A percentile compares a stretch with the other conserved stretches of the same genome.
Evolutionary conservation across 148 eudicot genomes (phyloP).

Genomic region (Arctostaphylos glauca): DNA sequence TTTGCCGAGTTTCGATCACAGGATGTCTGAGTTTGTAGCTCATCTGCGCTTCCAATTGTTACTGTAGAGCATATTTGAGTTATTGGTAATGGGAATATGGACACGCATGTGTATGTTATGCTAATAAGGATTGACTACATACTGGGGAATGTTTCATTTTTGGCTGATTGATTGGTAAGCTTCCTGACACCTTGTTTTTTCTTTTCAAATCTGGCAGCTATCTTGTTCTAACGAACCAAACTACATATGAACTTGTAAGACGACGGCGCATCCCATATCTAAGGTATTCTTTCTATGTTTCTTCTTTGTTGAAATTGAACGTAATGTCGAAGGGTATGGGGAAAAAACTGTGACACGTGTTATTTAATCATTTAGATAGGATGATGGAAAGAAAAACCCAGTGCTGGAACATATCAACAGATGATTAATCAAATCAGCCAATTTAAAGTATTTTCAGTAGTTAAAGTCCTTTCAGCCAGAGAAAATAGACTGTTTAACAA

Average conservation of each 20-base stretch:
- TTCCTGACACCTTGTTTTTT: background rate
- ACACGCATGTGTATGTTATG: background rate
- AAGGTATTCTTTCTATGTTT: slow-evolving; percentile 42
- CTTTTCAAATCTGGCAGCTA: slow-evolving; percentile 42
- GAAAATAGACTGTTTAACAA: background rate
- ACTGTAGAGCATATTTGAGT: background rate
- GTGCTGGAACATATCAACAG: background rate
- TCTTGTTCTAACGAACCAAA: slow-evolving; percentile 82
- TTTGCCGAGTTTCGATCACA: too few relatives aligned
- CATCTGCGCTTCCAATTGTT: background rate
- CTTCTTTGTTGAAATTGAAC: background rate
- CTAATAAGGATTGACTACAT: background rate
- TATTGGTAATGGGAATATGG: too few relatives aligned
- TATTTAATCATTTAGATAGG: background rate
- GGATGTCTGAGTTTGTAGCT: too few relatives aligned
- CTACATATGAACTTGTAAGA: slow-evolving; percentile 90
- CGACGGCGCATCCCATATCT: slow-evolving; percentile 75
- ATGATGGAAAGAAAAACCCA: background rate
- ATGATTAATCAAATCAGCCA: background rate
- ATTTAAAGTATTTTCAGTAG: background rate
- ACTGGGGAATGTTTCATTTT: slow-evolving; percentile 6
- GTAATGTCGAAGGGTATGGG: background rate
- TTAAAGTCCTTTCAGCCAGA: background rate
- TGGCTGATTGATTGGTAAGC: background rate
- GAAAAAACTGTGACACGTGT: background rate